Evolutionary conservation across 495 filamentous ascomycete species (phyloP).

Genomic region (Daldinia caldariorum): DNA sequence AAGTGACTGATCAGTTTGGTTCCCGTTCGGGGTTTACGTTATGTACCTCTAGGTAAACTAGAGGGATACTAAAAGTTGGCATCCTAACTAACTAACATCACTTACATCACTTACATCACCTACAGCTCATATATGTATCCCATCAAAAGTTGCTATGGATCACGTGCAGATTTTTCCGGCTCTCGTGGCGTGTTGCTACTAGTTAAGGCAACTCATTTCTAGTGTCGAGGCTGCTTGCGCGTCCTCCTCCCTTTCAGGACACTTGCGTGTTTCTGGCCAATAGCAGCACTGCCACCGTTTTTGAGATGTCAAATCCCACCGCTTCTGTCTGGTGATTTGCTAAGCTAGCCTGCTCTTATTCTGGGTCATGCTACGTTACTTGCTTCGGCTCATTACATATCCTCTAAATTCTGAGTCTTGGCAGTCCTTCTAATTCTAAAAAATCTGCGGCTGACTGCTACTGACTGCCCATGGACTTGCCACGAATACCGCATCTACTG

Average conservation of each 20-base stretch:
- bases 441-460: constrained; percentile 32
- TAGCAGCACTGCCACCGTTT: constrained; percentile 34
- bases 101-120: too few species aligned
- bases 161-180: constrained; percentile 22
- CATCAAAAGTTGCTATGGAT: constrained; percentile 16
- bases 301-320: constrained; percentile 41
- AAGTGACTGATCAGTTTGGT: constrained; percentile 32
- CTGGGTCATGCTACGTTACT: constrained; percentile 44
- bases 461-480: constrained; percentile 33
- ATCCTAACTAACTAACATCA: too few species aligned
- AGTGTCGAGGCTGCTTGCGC: constrained; percentile 44
- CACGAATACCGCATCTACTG: constrained; percentile 22
- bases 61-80: too few species aligned
- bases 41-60: too few species aligned
- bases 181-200: constrained; percentile 36
- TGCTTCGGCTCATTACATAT: constrained; percentile 44
- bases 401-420: constrained; percentile 33
- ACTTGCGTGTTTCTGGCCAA: constrained; percentile 44
- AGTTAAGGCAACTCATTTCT: constrained; percentile 34
- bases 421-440: constrained; percentile 37
- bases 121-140: not conserved
- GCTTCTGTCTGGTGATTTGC: constrained; percentile 38
- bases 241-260: constrained; percentile 39
- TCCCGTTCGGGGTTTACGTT: constrained; percentile 10
- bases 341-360: constrained; percentile 34